Evolutionary conservation across 345 rosid genomes (phyloP), one percentile per base, ranked within the genome.

Genomic region (Euclidium syriacum): DNA sequence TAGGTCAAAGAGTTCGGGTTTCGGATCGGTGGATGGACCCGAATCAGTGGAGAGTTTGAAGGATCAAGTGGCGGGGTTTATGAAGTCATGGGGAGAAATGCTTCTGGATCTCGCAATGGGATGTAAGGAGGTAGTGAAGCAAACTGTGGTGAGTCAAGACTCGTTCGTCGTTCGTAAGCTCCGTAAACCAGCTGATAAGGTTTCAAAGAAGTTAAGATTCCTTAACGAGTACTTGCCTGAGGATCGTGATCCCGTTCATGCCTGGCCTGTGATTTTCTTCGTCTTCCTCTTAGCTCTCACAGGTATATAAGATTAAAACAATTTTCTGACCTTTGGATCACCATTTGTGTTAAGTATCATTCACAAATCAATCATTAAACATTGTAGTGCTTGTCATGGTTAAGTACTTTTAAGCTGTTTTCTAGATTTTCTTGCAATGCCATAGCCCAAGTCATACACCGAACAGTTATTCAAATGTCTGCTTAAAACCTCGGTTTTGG

Each of bases 61-160:
- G 69, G 96, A 87, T 58, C 90, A 87, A 44, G 81, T 74, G 64
- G 78, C 76, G 27, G 98, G 80, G 64, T 85, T 92, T 52, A 53
- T 81, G 51, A 85, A 79, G 73, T 82, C 96, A n/a, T 92, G 98
- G 98, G 85, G 84, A 3, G 96, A 92, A 78, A 81, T 92, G 91
- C 74, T 89, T 36, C 4, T 87, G 57, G 94, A 92, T 35, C 80
- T 92, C 10, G 94, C 94, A 12, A 79, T 75, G 47, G 98, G 95
- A 6, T 87, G 85, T 52, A 83, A 67, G 55, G 94, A 85, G 68
- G 75, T 92, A 9, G 65, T 75, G 60, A 72, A 73, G 47, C 95
- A 92, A 82, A 87, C 74, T 30, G 65, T 92, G 7, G 72, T 78
- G 0, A 83, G 74, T 0, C 83, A 92, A 42, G 91, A 92, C 74